phyloP scores from a whole-genome alignment of 1,284 basidiomycete species.

The Entoloma clypeatum region DNA sequence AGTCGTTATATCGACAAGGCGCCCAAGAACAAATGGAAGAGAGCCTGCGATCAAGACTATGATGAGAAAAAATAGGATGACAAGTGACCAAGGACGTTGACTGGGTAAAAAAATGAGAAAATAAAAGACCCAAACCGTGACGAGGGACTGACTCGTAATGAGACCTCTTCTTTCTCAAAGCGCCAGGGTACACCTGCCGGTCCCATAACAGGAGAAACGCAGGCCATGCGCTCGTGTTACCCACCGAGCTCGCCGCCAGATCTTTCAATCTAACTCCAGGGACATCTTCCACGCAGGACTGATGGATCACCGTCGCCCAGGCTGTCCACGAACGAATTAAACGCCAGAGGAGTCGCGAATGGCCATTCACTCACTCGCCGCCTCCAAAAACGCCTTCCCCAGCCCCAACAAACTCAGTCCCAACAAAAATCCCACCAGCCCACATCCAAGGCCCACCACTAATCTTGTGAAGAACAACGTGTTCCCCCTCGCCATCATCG shows the following conservation, averaged over 20 bases:
- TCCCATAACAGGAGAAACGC: conserved; percentile 32
- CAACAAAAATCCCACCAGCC: no score
- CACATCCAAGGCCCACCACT: no score
- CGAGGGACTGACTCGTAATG: conserved; percentile 34
- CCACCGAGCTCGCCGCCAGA: conserved; percentile 28
- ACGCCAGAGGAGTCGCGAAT: no score
- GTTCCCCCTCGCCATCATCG: no score
- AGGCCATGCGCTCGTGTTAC: conserved; percentile 26
- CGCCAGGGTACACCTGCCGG: conserved; percentile 27
- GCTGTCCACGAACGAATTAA: conserved; percentile 25
- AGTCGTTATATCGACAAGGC: conserved; percentile 32
- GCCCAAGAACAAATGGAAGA: conserved; percentile 33
- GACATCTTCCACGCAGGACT: conserved; percentile 27
- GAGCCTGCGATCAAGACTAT: conserved; percentile 23
- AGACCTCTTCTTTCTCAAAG: conserved; percentile 24
- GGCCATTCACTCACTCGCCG: no score
- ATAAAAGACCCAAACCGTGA: neutral
- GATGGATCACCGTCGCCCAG: conserved; percentile 44
- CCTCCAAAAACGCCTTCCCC: no score
- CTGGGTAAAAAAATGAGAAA: conserved; percentile 17
- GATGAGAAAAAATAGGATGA: conserved; percentile 31
- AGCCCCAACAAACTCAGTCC: no score
- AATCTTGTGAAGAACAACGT: no score
- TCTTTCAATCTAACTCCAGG: conserved; percentile 34
- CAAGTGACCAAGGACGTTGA: conserved; percentile 32